Evolutionary conservation across 805 yeast genomes (phyloP).

Genomic region (Candida easanensis): DNA sequence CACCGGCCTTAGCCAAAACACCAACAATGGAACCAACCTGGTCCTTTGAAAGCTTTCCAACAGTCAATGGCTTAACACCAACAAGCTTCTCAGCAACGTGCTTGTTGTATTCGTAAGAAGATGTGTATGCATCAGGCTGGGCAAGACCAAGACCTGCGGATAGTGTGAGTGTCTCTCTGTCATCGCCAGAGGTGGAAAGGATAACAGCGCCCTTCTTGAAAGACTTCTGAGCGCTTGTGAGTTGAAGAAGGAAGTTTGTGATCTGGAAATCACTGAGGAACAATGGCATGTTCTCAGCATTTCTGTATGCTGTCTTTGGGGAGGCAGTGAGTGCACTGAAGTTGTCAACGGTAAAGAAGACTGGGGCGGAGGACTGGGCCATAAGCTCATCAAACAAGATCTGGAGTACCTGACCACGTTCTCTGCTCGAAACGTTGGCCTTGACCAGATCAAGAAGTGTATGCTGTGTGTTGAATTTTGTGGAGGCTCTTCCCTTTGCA

Average conservation of each 20-base stretch:
- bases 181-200: slow-evolving; percentile 57
- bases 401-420: slow-evolving; percentile 45
- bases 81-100: slow-evolving; percentile 47
- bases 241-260: slow-evolving; percentile 52
- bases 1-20: slow-evolving; percentile 38
- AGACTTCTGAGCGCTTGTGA: slow-evolving; percentile 47
- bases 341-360: slow-evolving; percentile 70
- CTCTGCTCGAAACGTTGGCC: slow-evolving; percentile 36
- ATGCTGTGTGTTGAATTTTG: slow-evolving; percentile 28
- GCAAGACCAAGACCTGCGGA: slow-evolving; percentile 54
- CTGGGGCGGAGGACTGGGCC: slow-evolving; percentile 50
- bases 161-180: slow-evolving; percentile 52
- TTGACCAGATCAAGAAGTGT: slow-evolving; percentile 45
- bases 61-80: slow-evolving; percentile 36
- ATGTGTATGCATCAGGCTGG: slow-evolving; percentile 55
- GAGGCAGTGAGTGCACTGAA: slow-evolving; percentile 58
- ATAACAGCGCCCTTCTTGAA: slow-evolving; percentile 66
- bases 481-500: slow-evolving; percentile 31
- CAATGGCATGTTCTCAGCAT: slow-evolving; percentile 52
- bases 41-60: slow-evolving; percentile 41
- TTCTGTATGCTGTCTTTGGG: slow-evolving; percentile 58
- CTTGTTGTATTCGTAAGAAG: slow-evolving; percentile 48
- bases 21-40: slow-evolving; percentile 44
- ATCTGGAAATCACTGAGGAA: slow-evolving; percentile 63
- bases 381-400: slow-evolving; percentile 55